These are phyloP conservation scores for Paramecium sonneborni DNA, from an alignment of 73 alveolate species.

Conservation along the genomic window DNA sequence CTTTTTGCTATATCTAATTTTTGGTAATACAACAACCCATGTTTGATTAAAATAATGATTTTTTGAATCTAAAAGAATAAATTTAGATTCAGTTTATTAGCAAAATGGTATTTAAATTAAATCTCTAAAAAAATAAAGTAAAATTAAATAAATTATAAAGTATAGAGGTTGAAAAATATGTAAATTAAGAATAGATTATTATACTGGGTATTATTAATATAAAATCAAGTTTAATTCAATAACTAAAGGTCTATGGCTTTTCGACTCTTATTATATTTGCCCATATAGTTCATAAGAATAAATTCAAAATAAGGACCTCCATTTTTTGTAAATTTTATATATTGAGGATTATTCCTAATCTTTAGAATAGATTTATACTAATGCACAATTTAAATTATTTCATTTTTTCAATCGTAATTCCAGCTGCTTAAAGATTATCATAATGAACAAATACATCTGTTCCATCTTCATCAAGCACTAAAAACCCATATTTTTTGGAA, in stretches of 20 bases:
- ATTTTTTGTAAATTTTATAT: not conserved
- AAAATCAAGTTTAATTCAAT: not conserved
- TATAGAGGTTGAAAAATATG: not conserved
- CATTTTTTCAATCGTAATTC: constrained; percentile 67
- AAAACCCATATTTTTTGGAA: constrained; percentile 78
- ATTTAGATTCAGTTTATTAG: not conserved
- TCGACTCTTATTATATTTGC: constrained; percentile 55
- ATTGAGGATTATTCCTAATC: constrained; percentile 1
- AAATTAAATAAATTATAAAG: not conserved
- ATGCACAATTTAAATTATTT: not conserved
- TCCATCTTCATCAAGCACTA: constrained; percentile 79
- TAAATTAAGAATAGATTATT: not conserved
- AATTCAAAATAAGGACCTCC: constrained; percentile 40
- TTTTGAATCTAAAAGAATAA: not conserved
- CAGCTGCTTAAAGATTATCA: constrained; percentile 76
- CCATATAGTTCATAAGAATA: constrained; percentile 56
- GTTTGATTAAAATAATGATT: not conserved
- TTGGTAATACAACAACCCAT: not conserved
- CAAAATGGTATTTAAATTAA: not conserved
- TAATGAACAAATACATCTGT: constrained; percentile 80
- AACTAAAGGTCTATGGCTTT: constrained; percentile 50
- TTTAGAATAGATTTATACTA: not conserved
- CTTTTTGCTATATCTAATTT: not conserved
- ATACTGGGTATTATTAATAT: not conserved
- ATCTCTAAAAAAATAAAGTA: not conserved